These are phyloP conservation scores for Eustoma russellianum DNA, from an alignment of 257 asterid species.

Conservation along the genomic window DNA sequence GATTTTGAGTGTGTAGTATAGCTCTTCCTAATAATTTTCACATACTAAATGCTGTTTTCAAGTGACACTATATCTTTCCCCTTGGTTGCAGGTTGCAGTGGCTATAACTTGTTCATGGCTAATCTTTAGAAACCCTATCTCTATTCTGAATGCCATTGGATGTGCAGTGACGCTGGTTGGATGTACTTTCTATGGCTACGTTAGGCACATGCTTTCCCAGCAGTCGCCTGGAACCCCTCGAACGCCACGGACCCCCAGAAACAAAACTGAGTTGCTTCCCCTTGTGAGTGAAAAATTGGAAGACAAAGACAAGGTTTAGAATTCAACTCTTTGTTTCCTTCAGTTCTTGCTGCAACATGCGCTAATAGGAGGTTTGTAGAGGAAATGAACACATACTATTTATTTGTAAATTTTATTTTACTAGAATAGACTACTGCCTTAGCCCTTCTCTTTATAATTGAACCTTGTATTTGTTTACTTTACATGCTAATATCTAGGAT, in stretches of 20 bases:
- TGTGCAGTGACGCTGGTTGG: constrained; percentile 66
- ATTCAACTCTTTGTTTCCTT: no score
- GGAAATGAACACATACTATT: no score
- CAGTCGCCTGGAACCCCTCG: constrained; percentile 27
- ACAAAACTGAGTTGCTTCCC: constrained; percentile 47
- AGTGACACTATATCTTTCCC: not conserved
- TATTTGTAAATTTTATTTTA: no score
- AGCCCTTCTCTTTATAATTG: no score
- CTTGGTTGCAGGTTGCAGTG: constrained; percentile 51
- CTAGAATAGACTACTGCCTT: no score
- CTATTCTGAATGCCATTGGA: constrained; percentile 67
- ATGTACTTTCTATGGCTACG: constrained; percentile 76
- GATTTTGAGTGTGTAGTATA: no score
- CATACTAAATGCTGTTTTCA: no score
- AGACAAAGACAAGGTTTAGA: constrained; percentile 26
- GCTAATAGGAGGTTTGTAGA: no score
- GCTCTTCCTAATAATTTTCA: no score
- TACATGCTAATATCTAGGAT: no score
- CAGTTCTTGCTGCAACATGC: no score
- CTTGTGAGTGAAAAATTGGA: constrained; percentile 48
- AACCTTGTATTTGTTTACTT: no score
- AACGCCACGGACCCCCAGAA: constrained; percentile 38
- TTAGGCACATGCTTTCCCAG: constrained; percentile 48
- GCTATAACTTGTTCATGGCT: constrained; percentile 79
- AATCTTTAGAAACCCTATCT: constrained; percentile 68